Percentiles rank a stretch among this genome's conserved stretches.
These are phyloP conservation scores for Zygnema circumcarinatum DNA, from an alignment of 139 green algal genomes.

Conservation along the genomic window DNA sequence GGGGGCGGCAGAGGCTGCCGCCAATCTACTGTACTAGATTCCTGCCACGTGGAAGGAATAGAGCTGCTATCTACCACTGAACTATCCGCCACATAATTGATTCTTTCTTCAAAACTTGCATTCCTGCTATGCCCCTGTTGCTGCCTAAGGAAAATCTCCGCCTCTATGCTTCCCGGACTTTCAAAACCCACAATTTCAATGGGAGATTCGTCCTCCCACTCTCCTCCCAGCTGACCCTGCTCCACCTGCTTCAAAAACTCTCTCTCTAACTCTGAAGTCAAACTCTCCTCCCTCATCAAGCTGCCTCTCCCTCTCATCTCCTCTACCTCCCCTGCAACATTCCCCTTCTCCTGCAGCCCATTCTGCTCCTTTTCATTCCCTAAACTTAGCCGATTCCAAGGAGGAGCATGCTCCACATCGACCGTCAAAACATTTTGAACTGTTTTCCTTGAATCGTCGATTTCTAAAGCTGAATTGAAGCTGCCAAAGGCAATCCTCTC, in stretches of 20 bases:
- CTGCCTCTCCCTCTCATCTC: neutral
- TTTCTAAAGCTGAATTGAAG: no score
- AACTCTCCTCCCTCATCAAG: neutral
- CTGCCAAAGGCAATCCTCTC: no score
- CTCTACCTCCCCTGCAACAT: neutral
- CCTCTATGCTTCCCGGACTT: neutral
- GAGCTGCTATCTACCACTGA: neutral
- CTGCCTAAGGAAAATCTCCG: neutral
- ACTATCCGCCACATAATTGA: neutral
- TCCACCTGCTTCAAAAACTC: neutral
- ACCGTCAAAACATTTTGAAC: no score
- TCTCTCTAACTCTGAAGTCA: neutral
- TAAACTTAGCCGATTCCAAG: neutral
- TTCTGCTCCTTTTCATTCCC: neutral
- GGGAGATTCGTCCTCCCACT: neutral
- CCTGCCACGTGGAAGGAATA: neutral
- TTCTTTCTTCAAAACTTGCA: neutral
- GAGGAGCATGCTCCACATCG: neutral
- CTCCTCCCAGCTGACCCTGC: no score
- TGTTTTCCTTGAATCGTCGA: no score
- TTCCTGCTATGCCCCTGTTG: neutral
- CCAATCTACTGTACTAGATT: neutral
- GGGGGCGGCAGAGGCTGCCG: neutral
- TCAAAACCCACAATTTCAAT: neutral
- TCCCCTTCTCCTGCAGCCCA: neutral